Conservation (phyloP, 2,329 filamentous ascomycete genomes). For the Fusarium sp. region DNA sequence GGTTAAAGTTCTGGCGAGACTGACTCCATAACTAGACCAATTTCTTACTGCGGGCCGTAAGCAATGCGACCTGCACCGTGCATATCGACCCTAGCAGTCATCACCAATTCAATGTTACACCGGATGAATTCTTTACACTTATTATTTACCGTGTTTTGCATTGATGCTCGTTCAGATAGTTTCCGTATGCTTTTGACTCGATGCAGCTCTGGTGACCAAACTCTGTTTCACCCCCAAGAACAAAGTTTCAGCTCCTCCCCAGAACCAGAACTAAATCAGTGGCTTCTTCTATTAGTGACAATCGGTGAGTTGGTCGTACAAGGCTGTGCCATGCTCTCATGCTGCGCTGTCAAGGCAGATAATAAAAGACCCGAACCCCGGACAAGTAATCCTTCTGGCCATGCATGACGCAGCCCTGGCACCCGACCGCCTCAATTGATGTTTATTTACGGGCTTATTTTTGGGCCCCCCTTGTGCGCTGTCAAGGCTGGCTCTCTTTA, state of each 20-base stretch:
- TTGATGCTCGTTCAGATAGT: not conserved
- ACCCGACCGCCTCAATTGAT: constrained; percentile 3
- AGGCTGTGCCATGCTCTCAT: not conserved
- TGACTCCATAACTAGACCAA: not conserved
- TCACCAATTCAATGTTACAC: not conserved
- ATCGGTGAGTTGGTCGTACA: constrained; percentile 4
- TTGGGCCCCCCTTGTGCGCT: constrained; percentile 16
- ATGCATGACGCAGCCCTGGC: not conserved
- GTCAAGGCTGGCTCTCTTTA: not conserved
- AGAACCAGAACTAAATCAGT: not conserved
- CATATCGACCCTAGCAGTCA: not conserved
- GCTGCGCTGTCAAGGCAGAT: not conserved
- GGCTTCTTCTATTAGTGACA: not conserved
- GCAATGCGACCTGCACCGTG: not conserved
- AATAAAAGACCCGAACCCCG: not conserved
- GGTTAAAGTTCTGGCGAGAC: too few relatives aligned
- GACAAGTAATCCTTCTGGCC: not conserved
- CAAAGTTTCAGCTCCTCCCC: not conserved
- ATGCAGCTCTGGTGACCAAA: not conserved
- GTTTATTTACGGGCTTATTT: constrained; percentile 13
- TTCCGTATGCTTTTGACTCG: not conserved
- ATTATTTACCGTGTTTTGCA: constrained; percentile 1
- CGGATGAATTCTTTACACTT: not conserved
- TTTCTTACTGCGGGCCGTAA: not conserved
- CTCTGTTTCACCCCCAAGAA: constrained; percentile 9